Percentiles rank a stretch among this genome's conserved stretches.
phyloP scores from a whole-genome alignment of 2,329 filamentous ascomycete species.

The Camillea tinctor region DNA sequence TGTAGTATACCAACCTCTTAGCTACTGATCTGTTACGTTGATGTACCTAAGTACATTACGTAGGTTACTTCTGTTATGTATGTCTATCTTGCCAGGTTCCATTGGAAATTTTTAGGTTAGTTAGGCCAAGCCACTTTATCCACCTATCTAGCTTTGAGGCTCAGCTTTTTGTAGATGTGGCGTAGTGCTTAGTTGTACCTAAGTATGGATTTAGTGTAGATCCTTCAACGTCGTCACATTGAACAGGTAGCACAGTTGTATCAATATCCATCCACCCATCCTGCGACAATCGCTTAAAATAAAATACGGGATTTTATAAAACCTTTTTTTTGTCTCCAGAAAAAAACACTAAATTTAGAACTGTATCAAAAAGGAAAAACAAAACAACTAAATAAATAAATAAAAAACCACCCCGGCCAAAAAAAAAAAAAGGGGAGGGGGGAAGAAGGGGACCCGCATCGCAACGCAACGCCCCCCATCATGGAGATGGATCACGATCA shows the following conservation, averaged over 20 bases:
- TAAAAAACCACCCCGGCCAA: neutral
- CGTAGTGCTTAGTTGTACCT: neutral
- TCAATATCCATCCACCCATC: neutral
- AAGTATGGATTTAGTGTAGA: no score
- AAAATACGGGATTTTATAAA: no score
- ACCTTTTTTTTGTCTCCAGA: no score
- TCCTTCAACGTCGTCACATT: neutral
- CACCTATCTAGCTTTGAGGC: neutral
- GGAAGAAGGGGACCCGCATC: neutral
- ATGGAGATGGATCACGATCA: constrained; percentile 52
- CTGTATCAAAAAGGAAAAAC: no score
- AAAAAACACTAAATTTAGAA: no score
- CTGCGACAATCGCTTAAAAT: neutral
- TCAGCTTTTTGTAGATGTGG: neutral
- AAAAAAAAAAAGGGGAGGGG: no score
- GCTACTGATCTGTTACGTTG: no score
- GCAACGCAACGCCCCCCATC: neutral
- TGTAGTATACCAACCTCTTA: neutral
- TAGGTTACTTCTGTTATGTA: neutral
- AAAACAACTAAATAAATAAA: neutral
- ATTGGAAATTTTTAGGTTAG: neutral
- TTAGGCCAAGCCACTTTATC: neutral
- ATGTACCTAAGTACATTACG: neutral
- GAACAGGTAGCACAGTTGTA: neutral
- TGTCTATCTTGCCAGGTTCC: no score